Conservation (phyloP, 176 grass and related monocot species). For the Themeda triandra region DNA sequence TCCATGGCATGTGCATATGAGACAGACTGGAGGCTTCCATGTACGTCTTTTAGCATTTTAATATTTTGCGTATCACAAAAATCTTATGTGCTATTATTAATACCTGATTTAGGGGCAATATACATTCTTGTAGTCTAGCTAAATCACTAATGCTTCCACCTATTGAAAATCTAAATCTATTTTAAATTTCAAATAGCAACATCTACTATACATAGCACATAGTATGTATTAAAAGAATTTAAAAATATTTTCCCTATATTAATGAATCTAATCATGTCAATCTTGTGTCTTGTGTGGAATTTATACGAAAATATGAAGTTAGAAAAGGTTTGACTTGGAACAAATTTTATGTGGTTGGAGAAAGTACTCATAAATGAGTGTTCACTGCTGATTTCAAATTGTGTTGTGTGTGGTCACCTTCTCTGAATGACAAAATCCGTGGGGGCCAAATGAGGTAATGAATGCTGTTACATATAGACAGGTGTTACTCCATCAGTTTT, state of each 20-base stretch:
- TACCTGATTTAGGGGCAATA: neutral
- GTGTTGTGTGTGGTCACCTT: neutral
- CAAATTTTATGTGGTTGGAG: neutral
- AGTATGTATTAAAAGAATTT: neutral
- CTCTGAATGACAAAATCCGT: neutral
- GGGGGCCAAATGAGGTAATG: neutral
- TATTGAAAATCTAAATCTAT: neutral
- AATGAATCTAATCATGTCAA: neutral
- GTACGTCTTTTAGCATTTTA: too few species aligned
- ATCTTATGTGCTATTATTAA: neutral
- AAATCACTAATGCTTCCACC: neutral
- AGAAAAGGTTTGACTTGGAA: neutral
- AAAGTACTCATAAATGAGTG: neutral
- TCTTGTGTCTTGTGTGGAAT: neutral
- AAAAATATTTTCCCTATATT: neutral
- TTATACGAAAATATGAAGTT: neutral
- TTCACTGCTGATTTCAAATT: neutral
- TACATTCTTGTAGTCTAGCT: neutral
- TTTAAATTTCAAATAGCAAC: neutral
- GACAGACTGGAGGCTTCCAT: too few species aligned
- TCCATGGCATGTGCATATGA: neutral
- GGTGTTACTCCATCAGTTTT: neutral
- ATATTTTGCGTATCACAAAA: neutral
- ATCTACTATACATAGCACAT: neutral
- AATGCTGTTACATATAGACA: neutral